These are phyloP conservation scores for Pseudozyma sp. DNA, from an alignment of 1,284 basidiomycete species.

Conservation along the genomic window DNA sequence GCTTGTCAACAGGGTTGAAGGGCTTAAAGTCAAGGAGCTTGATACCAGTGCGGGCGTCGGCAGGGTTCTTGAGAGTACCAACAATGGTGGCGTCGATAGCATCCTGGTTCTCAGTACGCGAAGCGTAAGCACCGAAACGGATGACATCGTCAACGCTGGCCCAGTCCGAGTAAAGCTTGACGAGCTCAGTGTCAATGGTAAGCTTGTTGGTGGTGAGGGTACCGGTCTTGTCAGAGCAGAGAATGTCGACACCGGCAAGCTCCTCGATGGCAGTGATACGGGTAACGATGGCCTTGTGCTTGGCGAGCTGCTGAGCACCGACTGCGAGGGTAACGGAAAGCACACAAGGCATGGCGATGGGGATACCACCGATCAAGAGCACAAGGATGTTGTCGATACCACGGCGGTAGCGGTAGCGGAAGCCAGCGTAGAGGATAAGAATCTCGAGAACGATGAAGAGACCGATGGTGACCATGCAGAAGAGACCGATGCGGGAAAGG, in stretches of 20 bases:
- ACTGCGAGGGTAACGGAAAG: slow-evolving; percentile 96
- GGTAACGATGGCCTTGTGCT: slow-evolving; percentile 94
- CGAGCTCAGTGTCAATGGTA: slow-evolving; percentile 91
- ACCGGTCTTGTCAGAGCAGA: slow-evolving; percentile 98
- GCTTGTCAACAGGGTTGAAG: slow-evolving; percentile 99
- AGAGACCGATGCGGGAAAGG: slow-evolving; percentile 90
- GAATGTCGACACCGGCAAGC: slow-evolving; percentile 90
- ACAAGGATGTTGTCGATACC: slow-evolving; percentile 93
- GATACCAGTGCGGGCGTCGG: slow-evolving; percentile 87
- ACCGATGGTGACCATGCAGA: slow-evolving; percentile 86
- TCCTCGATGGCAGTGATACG: slow-evolving; percentile 94
- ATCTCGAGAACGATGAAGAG: slow-evolving; percentile 92
- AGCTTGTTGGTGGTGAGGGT: slow-evolving; percentile 96
- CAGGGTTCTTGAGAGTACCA: slow-evolving; percentile 76
- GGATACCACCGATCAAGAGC: slow-evolving; percentile 98
- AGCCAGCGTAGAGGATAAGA: slow-evolving; percentile 90
- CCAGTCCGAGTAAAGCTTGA: slow-evolving; percentile 91
- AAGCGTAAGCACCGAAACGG: slow-evolving; percentile 92
- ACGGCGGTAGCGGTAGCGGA: slow-evolving; percentile 77
- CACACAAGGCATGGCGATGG: slow-evolving; percentile 95
- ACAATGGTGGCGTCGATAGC: slow-evolving; percentile 93
- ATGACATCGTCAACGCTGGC: slow-evolving; percentile 85
- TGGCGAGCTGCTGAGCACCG: slow-evolving; percentile 94
- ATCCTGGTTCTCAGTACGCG: slow-evolving; percentile 98
- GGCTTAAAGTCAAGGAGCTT: slow-evolving; percentile 98